Evolutionary conservation across 208 protist genomes (phyloP).

Genomic region (Leishmania major): DNA sequence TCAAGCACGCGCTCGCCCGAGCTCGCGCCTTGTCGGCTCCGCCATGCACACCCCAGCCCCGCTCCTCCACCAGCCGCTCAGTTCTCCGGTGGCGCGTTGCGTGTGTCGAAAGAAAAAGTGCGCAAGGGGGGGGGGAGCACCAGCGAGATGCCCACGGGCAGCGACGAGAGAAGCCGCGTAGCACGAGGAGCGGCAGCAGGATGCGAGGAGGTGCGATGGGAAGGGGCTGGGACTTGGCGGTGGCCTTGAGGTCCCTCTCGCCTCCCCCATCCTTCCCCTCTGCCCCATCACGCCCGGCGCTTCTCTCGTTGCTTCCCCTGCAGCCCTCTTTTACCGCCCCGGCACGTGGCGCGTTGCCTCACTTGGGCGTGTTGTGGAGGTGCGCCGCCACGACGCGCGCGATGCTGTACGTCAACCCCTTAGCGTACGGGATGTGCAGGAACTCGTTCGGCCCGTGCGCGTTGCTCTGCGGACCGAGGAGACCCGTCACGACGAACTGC

Average conservation of each 20-base stretch:
- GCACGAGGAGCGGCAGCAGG: not conserved
- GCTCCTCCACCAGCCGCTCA: not conserved
- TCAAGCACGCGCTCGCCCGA: not conserved
- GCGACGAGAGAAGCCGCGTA: not conserved
- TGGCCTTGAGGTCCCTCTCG: not conserved
- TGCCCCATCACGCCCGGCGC: not conserved
- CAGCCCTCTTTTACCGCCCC: not conserved
- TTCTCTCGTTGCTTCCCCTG: not conserved
- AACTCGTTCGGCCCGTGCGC: slow-evolving; percentile 97
- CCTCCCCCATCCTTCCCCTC: not conserved
- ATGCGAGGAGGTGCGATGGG: too few species aligned
- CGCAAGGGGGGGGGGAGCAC: not conserved
- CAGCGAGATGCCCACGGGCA: not conserved
- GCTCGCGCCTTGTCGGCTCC: too few species aligned
- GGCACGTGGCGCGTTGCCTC: not conserved
- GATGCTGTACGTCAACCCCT: slow-evolving; percentile 86
- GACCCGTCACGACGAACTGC: slow-evolving; percentile 94
- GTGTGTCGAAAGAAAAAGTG: not conserved
- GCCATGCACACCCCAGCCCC: too few species aligned
- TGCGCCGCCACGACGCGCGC: slow-evolving; percentile 77
- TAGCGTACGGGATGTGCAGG: slow-evolving; percentile 89
- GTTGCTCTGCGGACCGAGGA: slow-evolving; percentile 92
- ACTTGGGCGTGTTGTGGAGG: slow-evolving; percentile 61
- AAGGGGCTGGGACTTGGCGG: not conserved
- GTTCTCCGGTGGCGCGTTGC: not conserved